Evolutionary conservation across 2,329 filamentous ascomycete species (phyloP).

Genomic region (Xylogone sp.): DNA sequence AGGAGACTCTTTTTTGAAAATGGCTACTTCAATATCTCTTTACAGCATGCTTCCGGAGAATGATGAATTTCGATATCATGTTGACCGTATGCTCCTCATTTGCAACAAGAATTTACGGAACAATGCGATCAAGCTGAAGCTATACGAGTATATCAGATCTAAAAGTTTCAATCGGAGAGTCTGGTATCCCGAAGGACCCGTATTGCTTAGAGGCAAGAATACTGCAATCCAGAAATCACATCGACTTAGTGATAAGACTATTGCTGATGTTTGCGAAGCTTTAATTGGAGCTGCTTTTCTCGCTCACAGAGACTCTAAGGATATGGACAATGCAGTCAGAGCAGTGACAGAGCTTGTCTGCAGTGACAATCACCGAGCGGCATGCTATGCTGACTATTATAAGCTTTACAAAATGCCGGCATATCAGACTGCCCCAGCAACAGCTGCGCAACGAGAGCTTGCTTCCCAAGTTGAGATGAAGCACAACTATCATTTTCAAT

Average conservation of each 20-base stretch:
- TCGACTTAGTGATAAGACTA: slow-evolving; percentile 76
- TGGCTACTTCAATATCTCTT: slow-evolving; percentile 86
- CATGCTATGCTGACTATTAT: slow-evolving; percentile 69
- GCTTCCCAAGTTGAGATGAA: slow-evolving; percentile 56
- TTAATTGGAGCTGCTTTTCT: slow-evolving; percentile 82
- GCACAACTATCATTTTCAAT: slow-evolving; percentile 64
- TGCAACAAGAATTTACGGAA: slow-evolving; percentile 90
- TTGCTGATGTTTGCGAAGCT: slow-evolving; percentile 93
- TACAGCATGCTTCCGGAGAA: slow-evolving; percentile 73
- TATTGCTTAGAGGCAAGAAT: slow-evolving; percentile 69
- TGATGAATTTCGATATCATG: slow-evolving; percentile 84
- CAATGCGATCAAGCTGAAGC: slow-evolving; percentile 61
- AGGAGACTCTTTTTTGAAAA: slow-evolving; percentile 91
- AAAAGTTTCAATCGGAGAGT: slow-evolving; percentile 68
- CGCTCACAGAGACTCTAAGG: slow-evolving; percentile 32
- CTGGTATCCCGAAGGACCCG: slow-evolving; percentile 85
- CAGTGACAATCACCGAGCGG: slow-evolving; percentile 65
- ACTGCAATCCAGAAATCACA: slow-evolving; percentile 55
- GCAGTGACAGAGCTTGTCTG: slow-evolving; percentile 68
- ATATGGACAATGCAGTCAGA: slow-evolving; percentile 55
- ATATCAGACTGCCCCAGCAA: slow-evolving; percentile 63
- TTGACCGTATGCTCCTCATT: slow-evolving; percentile 83
- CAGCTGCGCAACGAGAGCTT: slow-evolving; percentile 66
- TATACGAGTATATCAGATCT: slow-evolving; percentile 79
- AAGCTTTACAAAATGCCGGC: slow-evolving; percentile 61